Conservation (phyloP, 495 filamentous ascomycete species). For the Talaromyces adpressus region DNA sequence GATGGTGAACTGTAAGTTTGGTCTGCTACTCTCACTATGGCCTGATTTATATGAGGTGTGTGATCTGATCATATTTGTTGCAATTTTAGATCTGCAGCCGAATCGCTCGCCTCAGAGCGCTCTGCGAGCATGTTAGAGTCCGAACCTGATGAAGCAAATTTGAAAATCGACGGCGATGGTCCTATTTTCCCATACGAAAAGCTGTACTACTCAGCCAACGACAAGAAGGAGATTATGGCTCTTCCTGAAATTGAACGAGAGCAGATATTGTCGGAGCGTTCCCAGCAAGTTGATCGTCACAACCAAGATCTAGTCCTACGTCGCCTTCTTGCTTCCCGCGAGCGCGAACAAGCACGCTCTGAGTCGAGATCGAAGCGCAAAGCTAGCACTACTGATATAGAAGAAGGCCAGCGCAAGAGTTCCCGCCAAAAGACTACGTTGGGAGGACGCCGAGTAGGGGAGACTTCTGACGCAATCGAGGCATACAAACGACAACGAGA, state of each 20-base stretch:
- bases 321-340: constrained; percentile 63
- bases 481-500: constrained; percentile 78
- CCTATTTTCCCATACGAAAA: constrained; percentile 82
- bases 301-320: constrained; percentile 81
- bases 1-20: constrained; percentile 78
- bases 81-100: constrained; percentile 47
- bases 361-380: constrained; percentile 74
- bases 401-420: constrained; percentile 69
- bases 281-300: constrained; percentile 69
- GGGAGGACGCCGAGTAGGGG: constrained; percentile 70
- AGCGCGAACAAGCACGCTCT: constrained; percentile 48
- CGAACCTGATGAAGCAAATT: constrained; percentile 61
- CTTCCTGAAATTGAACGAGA: constrained; percentile 90
- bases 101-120: constrained; percentile 68
- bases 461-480: constrained; percentile 69
- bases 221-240: constrained; percentile 75
- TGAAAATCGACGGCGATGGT: constrained; percentile 48
- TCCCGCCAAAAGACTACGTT: constrained; percentile 73
- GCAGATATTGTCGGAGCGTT: constrained; percentile 79
- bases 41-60: not conserved
- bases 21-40: not conserved
- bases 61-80: not conserved
- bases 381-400: constrained; percentile 64
- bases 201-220: constrained; percentile 68
- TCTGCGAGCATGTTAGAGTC: constrained; percentile 90